Evolutionary conservation across 495 filamentous ascomycete species (phyloP).

Genomic region (Hyphodiscus hymeniophilus): DNA sequence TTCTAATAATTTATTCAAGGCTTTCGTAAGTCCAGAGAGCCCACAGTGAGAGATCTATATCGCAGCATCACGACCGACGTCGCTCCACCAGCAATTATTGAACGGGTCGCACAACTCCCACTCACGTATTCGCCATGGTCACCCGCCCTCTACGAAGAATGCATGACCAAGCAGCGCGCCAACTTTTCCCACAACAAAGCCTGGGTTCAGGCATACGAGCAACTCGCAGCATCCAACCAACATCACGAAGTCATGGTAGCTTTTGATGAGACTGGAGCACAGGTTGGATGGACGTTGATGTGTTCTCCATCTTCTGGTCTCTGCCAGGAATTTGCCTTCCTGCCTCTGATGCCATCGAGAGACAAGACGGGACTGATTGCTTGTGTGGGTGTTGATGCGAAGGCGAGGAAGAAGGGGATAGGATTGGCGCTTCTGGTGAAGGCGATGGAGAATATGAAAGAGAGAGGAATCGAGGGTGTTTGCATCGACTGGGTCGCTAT

Average conservation of each 20-base stretch:
- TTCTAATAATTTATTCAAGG: slow-evolving; percentile 3
- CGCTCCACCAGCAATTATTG: slow-evolving; percentile 29
- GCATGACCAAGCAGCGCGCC: slow-evolving; percentile 33
- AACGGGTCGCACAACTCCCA: slow-evolving; percentile 23
- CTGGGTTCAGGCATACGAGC: slow-evolving; percentile 39
- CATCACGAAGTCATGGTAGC: slow-evolving; percentile 39
- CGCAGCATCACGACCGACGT: slow-evolving; percentile 33
- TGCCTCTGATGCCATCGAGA: slow-evolving; percentile 30
- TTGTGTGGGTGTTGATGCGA: slow-evolving; percentile 39
- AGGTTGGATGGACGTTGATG: slow-evolving; percentile 46
- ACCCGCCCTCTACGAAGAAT: slow-evolving; percentile 33
- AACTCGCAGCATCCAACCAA: slow-evolving; percentile 31
- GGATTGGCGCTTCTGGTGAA: slow-evolving; percentile 39
- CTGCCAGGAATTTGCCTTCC: slow-evolving; percentile 36
- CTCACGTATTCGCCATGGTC: slow-evolving; percentile 35
- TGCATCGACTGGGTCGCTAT: slow-evolving; percentile 44
- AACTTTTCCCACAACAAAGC: slow-evolving; percentile 33
- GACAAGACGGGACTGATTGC: slow-evolving; percentile 41
- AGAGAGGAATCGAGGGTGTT: slow-evolving; percentile 37
- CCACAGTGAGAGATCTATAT: slow-evolving; percentile 34
- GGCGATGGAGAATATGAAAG: slow-evolving; percentile 42
- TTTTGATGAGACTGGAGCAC: slow-evolving; percentile 31
- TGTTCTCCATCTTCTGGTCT: slow-evolving; percentile 28
- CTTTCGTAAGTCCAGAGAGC: slow-evolving; percentile 11
- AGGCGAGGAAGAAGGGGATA: slow-evolving; percentile 33